phyloP scores from a whole-genome alignment of 1,284 basidiomycete genomes.

The Trichosporon sp. region DNA sequence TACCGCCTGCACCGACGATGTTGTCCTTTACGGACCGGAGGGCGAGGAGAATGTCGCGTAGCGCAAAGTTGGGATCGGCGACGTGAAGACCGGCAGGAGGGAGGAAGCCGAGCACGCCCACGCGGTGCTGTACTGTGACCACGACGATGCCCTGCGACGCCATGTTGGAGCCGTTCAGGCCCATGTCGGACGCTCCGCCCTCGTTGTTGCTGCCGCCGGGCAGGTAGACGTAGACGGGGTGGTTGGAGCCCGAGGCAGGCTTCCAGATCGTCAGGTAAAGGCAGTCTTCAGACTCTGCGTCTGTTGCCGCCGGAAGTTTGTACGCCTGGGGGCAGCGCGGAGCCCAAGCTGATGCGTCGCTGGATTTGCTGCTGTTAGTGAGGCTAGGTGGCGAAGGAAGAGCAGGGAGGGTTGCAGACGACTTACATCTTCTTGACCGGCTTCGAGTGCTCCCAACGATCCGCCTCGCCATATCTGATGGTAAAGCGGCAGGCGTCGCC shows the following conservation, averaged over 20 bases:
- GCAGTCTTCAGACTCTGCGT: constrained; percentile 61
- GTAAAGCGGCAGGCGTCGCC: constrained; percentile 27
- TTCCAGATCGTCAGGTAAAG: constrained; percentile 68
- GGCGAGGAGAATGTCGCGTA: constrained; percentile 1
- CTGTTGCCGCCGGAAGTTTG: constrained; percentile 45
- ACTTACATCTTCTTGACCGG: constrained; percentile 19
- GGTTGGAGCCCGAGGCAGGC: constrained; percentile 50
- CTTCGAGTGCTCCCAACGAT: constrained; percentile 25
- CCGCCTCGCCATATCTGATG: constrained; percentile 27
- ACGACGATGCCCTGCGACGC: constrained; percentile 71
- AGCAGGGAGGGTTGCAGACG: not conserved
- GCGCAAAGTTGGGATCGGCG: constrained; percentile 4
- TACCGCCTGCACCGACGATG: constrained; percentile 66
- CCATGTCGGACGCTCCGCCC: constrained; percentile 65
- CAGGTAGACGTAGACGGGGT: constrained; percentile 61
- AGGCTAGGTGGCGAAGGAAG: not conserved
- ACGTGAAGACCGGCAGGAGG: constrained; percentile 28
- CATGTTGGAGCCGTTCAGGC: constrained; percentile 70
- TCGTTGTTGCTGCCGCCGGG: constrained; percentile 76
- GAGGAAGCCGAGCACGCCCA: constrained; percentile 70
- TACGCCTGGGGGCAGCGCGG: constrained; percentile 57
- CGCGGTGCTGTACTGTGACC: constrained; percentile 60
- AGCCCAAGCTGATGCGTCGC: constrained; percentile 48
- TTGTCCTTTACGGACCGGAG: constrained; percentile 55
- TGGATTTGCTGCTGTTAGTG: constrained; percentile 9